Conservation (phyloP, 768 basidiomycete genomes). For the Boletus edulis region DNA sequence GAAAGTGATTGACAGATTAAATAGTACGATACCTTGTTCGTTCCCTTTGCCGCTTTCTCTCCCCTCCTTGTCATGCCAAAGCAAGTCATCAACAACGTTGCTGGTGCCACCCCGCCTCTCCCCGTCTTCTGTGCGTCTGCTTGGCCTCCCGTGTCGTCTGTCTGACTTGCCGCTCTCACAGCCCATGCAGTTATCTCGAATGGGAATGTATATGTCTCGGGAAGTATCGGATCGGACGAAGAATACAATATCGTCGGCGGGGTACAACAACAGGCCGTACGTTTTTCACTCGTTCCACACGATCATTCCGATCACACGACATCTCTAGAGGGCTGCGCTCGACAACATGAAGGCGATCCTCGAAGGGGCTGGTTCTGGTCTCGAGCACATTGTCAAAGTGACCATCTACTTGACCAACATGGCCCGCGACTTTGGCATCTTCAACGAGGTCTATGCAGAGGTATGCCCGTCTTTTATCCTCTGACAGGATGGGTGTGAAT, state of each 20-base stretch:
- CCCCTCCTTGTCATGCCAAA: conserved; percentile 23
- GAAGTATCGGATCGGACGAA: conserved; percentile 35
- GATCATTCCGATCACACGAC: background rate
- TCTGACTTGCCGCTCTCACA: conserved; percentile 4
- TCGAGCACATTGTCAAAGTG: conserved; percentile 39
- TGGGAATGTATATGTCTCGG: conserved; percentile 39
- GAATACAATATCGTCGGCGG: conserved; percentile 37
- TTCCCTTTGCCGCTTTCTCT: background rate
- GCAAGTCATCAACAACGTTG: conserved; percentile 24
- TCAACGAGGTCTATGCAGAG: conserved; percentile 39
- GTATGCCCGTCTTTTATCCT: conserved; percentile 11
- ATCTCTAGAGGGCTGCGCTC: conserved; percentile 35
- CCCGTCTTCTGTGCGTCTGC: conserved; percentile 32
- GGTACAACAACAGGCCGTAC: conserved; percentile 37
- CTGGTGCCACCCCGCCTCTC: conserved; percentile 34
- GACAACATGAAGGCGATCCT: conserved; percentile 39
- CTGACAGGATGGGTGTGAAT: background rate
- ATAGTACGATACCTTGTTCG: background rate
- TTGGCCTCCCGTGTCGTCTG: background rate
- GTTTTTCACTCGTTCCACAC: conserved; percentile 3
- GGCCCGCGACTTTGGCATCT: conserved; percentile 34
- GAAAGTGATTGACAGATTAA: background rate
- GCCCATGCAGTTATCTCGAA: conserved; percentile 38
- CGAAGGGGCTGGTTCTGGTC: conserved; percentile 35
- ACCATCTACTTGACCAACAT: conserved; percentile 40